Percentiles rank a stretch among this genome's conserved stretches.
Conservation (phyloP, 768 basidiomycete genomes). For the Lactarius evosmus region DNA sequence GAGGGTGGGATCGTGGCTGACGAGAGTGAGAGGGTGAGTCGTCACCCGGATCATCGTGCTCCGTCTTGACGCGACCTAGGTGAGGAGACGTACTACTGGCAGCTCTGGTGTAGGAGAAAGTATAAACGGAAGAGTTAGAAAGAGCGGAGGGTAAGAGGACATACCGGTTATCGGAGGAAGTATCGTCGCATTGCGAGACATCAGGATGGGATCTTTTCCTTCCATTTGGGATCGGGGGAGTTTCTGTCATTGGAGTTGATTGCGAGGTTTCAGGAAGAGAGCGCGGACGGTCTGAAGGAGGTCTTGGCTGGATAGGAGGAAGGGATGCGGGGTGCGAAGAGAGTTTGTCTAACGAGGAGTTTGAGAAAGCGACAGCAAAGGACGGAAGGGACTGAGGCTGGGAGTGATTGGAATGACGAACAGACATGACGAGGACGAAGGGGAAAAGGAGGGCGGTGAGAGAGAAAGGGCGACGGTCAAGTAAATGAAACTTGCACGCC, state of each 20-base stretch:
- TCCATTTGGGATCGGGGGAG: constrained; percentile 26
- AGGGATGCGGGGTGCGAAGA: constrained; percentile 51
- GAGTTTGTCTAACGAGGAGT: constrained; percentile 50
- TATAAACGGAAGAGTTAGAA: constrained; percentile 22
- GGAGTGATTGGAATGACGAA: constrained; percentile 44
- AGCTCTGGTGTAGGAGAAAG: constrained; percentile 24
- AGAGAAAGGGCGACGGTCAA: neutral
- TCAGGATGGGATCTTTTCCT: constrained; percentile 33
- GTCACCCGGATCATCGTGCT: constrained; percentile 50
- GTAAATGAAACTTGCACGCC: neutral
- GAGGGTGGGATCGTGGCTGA: constrained; percentile 12
- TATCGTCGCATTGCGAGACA: constrained; percentile 16
- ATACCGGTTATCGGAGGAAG: constrained; percentile 18
- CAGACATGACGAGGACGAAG: constrained; percentile 24
- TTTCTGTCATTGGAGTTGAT: constrained; percentile 21
- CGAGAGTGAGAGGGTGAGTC: constrained; percentile 37
- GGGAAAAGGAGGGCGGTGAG: neutral
- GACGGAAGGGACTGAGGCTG: constrained; percentile 66
- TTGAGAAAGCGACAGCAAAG: constrained; percentile 73
- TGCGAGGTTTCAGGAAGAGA: constrained; percentile 30
- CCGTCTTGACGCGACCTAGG: constrained; percentile 57
- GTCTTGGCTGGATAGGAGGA: constrained; percentile 60
- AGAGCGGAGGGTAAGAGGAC: constrained; percentile 27
- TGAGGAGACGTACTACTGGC: constrained; percentile 42
- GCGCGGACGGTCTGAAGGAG: constrained; percentile 31